A percentile compares a stretch with the other conserved stretches of the same genome.
Conservation (phyloP, 768 basidiomycete genomes). For the Russula sp. region DNA sequence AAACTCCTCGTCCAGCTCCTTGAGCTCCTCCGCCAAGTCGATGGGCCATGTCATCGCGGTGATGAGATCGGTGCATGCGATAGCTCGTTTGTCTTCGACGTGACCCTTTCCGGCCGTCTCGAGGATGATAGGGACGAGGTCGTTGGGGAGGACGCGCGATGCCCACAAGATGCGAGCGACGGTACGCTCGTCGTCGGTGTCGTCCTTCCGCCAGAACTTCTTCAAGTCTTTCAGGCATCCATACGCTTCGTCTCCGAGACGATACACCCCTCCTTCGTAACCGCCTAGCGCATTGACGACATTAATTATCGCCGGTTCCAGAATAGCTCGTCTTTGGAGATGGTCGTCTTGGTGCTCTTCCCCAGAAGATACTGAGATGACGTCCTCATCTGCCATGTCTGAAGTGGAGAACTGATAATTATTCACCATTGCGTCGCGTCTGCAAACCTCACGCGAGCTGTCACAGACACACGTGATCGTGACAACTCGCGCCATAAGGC, state of each 20-base stretch:
- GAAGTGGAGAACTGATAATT: background rate
- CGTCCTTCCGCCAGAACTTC: conserved; percentile 93
- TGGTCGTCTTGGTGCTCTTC: conserved; percentile 35
- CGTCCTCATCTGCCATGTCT: conserved; percentile 34
- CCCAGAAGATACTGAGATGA: conserved; percentile 34
- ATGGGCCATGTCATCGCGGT: conserved; percentile 99
- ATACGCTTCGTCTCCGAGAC: conserved; percentile 75
- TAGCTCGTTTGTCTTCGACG: conserved; percentile 78
- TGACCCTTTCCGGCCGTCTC: conserved; percentile 73
- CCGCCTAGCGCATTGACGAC: conserved; percentile 84
- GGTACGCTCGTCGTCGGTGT: conserved; percentile 94
- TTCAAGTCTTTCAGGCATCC: conserved; percentile 93
- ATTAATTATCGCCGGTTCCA: conserved; percentile 65
- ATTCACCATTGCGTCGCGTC: background rate
- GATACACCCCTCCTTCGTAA: conserved; percentile 60
- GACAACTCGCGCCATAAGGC: conserved; percentile 8
- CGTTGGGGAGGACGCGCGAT: conserved; percentile 80
- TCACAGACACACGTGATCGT: conserved; percentile 21
- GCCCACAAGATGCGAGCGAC: conserved; percentile 92
- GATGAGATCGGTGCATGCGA: conserved; percentile 83
- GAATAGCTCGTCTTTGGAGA: conserved; percentile 48
- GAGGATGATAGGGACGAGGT: conserved; percentile 82
- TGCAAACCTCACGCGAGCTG: background rate
- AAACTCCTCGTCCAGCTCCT: conserved; percentile 81
- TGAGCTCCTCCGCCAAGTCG: conserved; percentile 89